phyloP scores from a whole-genome alignment of 257 asterid species.

The Schizonepeta tenuifolia region DNA sequence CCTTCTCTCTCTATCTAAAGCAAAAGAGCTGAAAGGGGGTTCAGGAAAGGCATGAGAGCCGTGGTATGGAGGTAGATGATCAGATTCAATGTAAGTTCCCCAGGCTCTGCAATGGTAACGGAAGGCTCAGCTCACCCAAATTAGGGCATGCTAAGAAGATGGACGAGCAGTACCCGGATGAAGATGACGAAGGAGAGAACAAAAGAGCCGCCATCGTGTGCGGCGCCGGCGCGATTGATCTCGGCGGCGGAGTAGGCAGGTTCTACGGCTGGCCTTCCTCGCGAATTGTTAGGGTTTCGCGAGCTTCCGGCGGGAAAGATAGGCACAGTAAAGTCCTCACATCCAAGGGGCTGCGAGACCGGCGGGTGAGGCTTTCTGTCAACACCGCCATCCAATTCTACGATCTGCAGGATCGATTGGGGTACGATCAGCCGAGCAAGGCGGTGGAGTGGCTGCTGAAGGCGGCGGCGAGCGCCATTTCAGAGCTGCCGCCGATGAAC shows the following conservation, averaged over 20 bases:
- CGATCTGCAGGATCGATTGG: constrained; percentile 84
- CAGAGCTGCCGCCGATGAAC: constrained; percentile 68
- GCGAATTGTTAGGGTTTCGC: constrained; percentile 75
- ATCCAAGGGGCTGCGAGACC: constrained; percentile 76
- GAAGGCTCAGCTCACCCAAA: constrained; percentile 28
- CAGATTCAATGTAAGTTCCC: constrained; percentile 57
- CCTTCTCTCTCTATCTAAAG: background rate
- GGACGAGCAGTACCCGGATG: constrained; percentile 53
- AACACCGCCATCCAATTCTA: constrained; percentile 86
- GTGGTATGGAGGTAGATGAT: constrained; percentile 57
- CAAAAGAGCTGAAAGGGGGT: constrained; percentile 22
- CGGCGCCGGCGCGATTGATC: constrained; percentile 26
- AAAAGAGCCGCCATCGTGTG: constrained; percentile 22
- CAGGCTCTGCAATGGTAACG: constrained; percentile 41
- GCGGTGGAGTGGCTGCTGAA: constrained; percentile 93
- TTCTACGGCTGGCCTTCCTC: constrained; percentile 68
- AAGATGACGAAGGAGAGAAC: constrained; percentile 52
- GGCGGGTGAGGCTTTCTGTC: constrained; percentile 82
- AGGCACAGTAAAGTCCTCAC: constrained; percentile 89
- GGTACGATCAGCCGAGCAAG: constrained; percentile 89
- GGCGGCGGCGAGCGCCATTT: constrained; percentile 68
- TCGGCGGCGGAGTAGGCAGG: constrained; percentile 42
- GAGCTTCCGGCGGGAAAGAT: constrained; percentile 82
- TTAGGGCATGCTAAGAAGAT: constrained; percentile 39
- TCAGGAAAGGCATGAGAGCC: constrained; percentile 56